Evolutionary conservation across 2,329 filamentous ascomycete genomes (phyloP).

Genomic region (Alternaria dauci): DNA sequence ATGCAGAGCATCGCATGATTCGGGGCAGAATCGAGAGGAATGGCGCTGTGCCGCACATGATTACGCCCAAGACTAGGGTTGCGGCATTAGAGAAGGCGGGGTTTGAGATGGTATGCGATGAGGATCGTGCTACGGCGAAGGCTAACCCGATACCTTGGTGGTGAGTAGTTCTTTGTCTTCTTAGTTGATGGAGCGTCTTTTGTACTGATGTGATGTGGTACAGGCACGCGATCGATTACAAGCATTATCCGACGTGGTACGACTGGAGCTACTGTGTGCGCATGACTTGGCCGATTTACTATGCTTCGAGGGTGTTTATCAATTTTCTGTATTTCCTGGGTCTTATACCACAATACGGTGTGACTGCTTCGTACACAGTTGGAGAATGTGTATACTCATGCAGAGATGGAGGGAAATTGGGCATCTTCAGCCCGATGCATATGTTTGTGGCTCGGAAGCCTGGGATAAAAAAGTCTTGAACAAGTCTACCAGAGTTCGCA

Average conservation of each 20-base stretch:
- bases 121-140: neutral
- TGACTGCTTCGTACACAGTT: neutral
- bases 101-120: neutral
- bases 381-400: neutral
- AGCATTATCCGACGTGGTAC: neutral
- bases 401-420: neutral
- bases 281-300: neutral
- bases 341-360: neutral
- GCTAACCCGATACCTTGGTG: neutral
- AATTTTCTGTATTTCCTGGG: neutral
- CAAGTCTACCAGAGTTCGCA: neutral
- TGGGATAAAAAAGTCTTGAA: neutral
- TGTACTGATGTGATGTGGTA: neutral
- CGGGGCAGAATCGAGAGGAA: neutral
- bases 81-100: neutral
- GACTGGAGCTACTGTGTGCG: neutral
- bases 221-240: constrained; percentile 1
- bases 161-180: neutral
- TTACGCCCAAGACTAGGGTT: neutral
- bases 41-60: neutral
- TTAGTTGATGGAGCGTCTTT: neutral
- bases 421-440: neutral
- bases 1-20: neutral
- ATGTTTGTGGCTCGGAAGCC: neutral
- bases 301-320: neutral